These are phyloP conservation scores for Nyctanthes arbortristis DNA, from an alignment of 257 asterid species.

Conservation along the genomic window DNA sequence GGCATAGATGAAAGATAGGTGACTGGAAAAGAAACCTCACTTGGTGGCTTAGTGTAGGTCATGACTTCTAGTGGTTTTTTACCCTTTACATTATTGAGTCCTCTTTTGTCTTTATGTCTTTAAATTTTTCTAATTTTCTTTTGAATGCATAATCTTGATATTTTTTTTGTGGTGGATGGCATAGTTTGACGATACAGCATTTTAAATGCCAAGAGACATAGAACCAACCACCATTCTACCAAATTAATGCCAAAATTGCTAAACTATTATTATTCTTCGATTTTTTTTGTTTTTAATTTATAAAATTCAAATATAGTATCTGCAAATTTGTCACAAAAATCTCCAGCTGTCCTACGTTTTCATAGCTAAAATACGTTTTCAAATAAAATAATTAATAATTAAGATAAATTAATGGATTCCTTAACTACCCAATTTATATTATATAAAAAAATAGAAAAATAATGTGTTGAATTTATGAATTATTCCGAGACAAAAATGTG, in stretches of 20 bases:
- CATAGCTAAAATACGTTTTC: too few relatives aligned
- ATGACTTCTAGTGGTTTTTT: background rate
- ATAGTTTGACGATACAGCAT: conserved; percentile 77
- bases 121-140: background rate
- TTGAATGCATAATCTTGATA: conserved; percentile 25
- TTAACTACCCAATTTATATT: too few relatives aligned
- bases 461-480: too few relatives aligned
- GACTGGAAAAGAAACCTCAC: too few relatives aligned
- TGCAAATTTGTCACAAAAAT: conserved; percentile 15
- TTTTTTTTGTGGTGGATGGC: conserved; percentile 70
- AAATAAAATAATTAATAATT: too few relatives aligned
- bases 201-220: conserved; percentile 55
- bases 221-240: conserved; percentile 81
- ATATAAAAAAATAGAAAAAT: too few relatives aligned
- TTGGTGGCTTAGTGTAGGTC: too few relatives aligned
- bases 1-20: background rate
- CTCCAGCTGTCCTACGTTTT: too few relatives aligned
- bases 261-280: conserved; percentile 35
- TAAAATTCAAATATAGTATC: conserved; percentile 6
- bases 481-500: too few relatives aligned
- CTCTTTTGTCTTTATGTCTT: conserved; percentile 45
- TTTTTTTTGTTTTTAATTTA: conserved; percentile 19
- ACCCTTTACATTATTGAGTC: conserved; percentile 67
- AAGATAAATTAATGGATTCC: too few relatives aligned
- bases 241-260: conserved; percentile 58